phyloP scores from a whole-genome alignment of 2,329 filamentous ascomycete species.

The Arthrobotrys musiformis region DNA sequence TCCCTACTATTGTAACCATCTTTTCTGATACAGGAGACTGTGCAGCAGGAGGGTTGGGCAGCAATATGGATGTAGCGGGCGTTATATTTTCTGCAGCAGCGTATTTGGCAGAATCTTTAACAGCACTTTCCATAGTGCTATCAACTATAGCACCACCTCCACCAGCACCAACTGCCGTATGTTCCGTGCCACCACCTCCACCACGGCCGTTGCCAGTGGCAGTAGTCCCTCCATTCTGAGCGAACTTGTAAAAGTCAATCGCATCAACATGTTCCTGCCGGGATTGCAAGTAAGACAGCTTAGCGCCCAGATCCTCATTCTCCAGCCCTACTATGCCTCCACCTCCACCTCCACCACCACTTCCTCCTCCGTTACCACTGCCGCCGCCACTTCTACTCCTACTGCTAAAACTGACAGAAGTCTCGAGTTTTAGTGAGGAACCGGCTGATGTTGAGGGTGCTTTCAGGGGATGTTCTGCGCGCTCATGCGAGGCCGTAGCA shows the following conservation, averaged over 20 bases:
- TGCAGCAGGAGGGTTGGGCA: not conserved
- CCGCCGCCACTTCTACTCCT: not conserved
- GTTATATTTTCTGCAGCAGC: slow-evolving; percentile 6
- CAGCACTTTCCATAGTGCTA: not conserved
- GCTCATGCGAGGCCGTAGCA: slow-evolving; percentile 16
- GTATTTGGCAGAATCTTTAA: not conserved
- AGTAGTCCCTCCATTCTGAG: not conserved
- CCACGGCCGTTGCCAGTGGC: too few relatives aligned
- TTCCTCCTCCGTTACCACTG: not conserved
- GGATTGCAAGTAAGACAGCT: slow-evolving; percentile 19
- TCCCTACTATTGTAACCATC: slow-evolving; percentile 12
- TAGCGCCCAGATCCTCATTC: slow-evolving; percentile 29
- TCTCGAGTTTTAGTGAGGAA: slow-evolving; percentile 30
- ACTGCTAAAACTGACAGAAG: slow-evolving; percentile 34
- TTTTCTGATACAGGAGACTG: slow-evolving; percentile 2
- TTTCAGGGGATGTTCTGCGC: slow-evolving; percentile 30
- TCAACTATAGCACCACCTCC: not conserved
- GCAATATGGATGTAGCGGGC: not conserved
- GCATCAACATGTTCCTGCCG: slow-evolving; percentile 48
- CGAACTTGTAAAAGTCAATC: slow-evolving; percentile 32
- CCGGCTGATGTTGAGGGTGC: not conserved
- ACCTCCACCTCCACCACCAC: not conserved
- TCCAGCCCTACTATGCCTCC: not conserved
- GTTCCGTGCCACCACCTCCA: slow-evolving; percentile 1
- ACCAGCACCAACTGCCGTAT: slow-evolving; percentile 6